phyloP scores from a whole-genome alignment of 352 stramenopile genomes.

The Globisporangium takayamanum region DNA sequence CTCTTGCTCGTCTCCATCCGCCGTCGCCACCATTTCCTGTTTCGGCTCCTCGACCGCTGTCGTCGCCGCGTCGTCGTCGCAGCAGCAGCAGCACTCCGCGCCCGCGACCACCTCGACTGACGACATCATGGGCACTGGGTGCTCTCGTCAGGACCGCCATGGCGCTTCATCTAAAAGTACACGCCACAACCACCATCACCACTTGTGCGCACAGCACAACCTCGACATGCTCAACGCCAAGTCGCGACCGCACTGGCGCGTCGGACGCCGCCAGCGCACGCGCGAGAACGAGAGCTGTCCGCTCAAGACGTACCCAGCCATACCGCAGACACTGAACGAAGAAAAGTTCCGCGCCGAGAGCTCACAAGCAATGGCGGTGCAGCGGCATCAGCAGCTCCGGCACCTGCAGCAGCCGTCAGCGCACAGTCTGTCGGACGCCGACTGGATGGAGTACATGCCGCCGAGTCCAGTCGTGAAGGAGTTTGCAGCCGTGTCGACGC shows the following conservation, averaged over 20 bases:
- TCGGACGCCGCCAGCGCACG: constrained; percentile 7
- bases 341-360: constrained; percentile 13
- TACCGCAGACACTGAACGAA: constrained; percentile 1
- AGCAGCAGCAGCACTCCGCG: no score
- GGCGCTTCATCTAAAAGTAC: no score
- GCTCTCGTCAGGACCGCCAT: constrained; percentile 26
- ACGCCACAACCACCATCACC: constrained; percentile 4
- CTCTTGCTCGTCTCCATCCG: neutral
- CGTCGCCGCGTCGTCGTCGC: neutral
- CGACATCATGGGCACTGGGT: constrained; percentile 28
- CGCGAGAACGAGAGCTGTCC: neutral
- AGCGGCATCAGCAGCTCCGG: neutral
- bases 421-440: constrained; percentile 14
- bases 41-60: constrained; percentile 1
- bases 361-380: neutral
- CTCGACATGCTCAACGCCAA: no score
- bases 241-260: constrained; percentile 10
- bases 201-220: neutral
- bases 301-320: neutral
- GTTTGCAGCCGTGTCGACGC: constrained; percentile 66
- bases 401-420: constrained; percentile 8
- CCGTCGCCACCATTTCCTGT: constrained; percentile 5
- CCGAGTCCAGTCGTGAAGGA: constrained; percentile 48
- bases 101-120: neutral
- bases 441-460: constrained; percentile 18